These are phyloP conservation scores for Mycena leptocephala DNA, from an alignment of 768 basidiomycete genomes.

Conservation along the genomic window DNA sequence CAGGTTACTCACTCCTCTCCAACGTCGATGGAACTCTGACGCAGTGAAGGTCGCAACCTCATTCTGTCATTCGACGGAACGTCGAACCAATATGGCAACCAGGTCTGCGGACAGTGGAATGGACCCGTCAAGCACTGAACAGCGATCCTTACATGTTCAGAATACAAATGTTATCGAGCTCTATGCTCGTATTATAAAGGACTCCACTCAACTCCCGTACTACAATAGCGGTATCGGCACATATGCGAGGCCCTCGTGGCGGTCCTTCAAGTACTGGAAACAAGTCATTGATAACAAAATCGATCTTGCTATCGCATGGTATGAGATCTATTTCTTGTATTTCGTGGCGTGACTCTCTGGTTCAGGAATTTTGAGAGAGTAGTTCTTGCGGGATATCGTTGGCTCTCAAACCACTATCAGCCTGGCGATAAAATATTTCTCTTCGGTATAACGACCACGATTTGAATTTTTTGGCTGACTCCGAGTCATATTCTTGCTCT, in stretches of 20 bases:
- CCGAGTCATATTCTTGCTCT: background rate
- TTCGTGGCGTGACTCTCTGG: too few relatives aligned
- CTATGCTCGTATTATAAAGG: background rate
- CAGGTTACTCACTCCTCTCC: too few relatives aligned
- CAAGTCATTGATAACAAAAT: background rate
- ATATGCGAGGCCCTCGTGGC: background rate
- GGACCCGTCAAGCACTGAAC: too few relatives aligned
- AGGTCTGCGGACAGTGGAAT: too few relatives aligned
- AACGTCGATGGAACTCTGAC: too few relatives aligned
- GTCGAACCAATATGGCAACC: too few relatives aligned
- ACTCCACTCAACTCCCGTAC: background rate
- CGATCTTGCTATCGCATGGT: background rate
- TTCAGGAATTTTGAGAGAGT: conserved; percentile 40
- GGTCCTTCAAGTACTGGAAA: background rate
- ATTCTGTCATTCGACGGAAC: too few relatives aligned
- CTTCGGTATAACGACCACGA: conserved; percentile 43
- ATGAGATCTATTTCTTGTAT: too few relatives aligned
- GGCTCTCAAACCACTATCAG: conserved; percentile 49
- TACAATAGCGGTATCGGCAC: conserved; percentile 1
- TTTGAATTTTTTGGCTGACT: background rate
- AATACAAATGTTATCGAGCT: background rate
- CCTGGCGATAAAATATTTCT: conserved; percentile 53
- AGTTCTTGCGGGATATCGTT: conserved; percentile 45
- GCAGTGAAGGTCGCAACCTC: too few relatives aligned
- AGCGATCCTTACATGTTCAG: too few relatives aligned